Conservation (phyloP, 768 basidiomycete genomes). For the Naganishia vaughanmartiniae region DNA sequence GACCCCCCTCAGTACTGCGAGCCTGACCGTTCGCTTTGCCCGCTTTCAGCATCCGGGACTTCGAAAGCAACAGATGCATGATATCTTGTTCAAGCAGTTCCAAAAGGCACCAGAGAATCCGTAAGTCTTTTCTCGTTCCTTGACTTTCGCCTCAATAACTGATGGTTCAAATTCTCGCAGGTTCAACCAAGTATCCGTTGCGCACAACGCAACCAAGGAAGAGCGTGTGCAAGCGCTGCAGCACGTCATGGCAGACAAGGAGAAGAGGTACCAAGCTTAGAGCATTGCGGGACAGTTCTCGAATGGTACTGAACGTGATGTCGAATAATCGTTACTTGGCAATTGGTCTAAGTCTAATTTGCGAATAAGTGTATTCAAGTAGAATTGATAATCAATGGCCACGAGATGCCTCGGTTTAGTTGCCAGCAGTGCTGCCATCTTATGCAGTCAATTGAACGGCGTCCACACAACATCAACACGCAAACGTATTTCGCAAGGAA, state of each 20-base stretch:
- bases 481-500: too few relatives aligned
- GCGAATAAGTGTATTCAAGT: background rate
- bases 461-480: background rate
- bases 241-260: constrained; percentile 50
- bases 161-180: constrained; percentile 53
- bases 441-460: background rate
- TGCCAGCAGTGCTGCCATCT: background rate
- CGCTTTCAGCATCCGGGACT: constrained; percentile 72
- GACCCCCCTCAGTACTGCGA: background rate
- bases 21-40: constrained; percentile 45
- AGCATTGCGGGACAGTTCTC: constrained; percentile 5
- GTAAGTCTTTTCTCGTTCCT: constrained; percentile 56
- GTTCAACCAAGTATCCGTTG: constrained; percentile 75
- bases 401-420: background rate
- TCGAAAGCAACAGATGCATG: constrained; percentile 89
- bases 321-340: background rate
- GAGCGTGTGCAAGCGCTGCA: constrained; percentile 75
- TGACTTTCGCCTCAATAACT: background rate
- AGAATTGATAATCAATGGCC: background rate
- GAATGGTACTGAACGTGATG: background rate
- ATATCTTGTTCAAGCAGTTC: constrained; percentile 87
- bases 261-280: constrained; percentile 45
- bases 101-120: constrained; percentile 95
- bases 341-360: background rate
- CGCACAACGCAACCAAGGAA: constrained; percentile 84